A percentile compares a stretch with the other conserved stretches of the same genome.
Evolutionary conservation across 257 asterid species (phyloP).

Genomic region (Petunia secreta): DNA sequence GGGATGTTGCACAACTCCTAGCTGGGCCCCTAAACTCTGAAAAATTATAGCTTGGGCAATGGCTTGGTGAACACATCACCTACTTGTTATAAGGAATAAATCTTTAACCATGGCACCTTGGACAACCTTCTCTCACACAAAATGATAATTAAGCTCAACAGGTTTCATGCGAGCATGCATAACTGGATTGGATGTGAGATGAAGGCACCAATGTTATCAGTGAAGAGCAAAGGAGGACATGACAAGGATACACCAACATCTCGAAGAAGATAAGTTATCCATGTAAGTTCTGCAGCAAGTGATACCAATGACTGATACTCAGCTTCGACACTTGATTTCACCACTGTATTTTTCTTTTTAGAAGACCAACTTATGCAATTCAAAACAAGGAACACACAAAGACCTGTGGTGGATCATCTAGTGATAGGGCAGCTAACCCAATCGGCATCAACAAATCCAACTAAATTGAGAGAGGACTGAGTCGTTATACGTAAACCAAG

Average conservation of each 20-base stretch:
- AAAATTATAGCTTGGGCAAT: neutral
- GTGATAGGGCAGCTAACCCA: neutral
- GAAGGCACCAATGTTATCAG: neutral
- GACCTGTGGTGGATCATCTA: neutral
- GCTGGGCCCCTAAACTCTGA: neutral
- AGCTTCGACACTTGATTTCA: neutral
- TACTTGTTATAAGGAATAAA: neutral
- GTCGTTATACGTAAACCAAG: neutral
- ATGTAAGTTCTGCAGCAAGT: neutral
- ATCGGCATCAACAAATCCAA: neutral
- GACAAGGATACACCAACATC: neutral
- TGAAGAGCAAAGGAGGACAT: neutral
- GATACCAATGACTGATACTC: neutral
- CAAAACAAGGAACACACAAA: neutral
- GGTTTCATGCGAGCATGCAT: neutral
- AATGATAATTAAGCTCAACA: neutral
- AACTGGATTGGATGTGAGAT: neutral
- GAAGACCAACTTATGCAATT: neutral
- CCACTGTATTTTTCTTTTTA: neutral
- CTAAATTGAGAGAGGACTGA: neutral
- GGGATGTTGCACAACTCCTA: conserved; percentile 3
- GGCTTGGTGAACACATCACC: neutral
- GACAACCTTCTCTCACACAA: neutral
- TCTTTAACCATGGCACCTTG: neutral
- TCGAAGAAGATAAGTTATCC: neutral